Evolutionary conservation across 2,329 filamentous ascomycete genomes (phyloP), one percentile per base, ranked within the genome.

Genomic region (Reticulascus tulasneorum): DNA sequence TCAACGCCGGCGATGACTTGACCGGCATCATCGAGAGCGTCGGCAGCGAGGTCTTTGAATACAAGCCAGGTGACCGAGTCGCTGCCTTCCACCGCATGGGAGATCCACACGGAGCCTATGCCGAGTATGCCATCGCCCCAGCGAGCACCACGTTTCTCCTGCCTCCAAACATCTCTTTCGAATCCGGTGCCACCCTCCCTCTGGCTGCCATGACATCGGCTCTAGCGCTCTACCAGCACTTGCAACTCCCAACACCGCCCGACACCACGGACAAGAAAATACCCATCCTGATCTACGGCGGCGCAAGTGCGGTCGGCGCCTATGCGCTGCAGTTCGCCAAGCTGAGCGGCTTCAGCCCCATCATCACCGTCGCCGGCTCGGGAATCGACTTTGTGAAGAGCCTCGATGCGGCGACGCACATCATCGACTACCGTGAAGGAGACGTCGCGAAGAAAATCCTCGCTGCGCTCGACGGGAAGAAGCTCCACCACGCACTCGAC

Each of bases 111-210:
- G 79, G 79, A 3, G 68, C 63, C 7, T 84, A 71, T 42, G 79
- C 78, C 4, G 77, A 82, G 49, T 83, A 82, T 45, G 73, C 76
- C 4, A 56, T 82, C 9, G 69, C 71, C 0, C 71, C 64, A 56
- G 64, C 67, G 22, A 63, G 73, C 47, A 75, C 75, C 0, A 79
- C 76, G 0, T 79, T 80, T 49, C 71, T 70, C 45, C 58, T 79
- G 13, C 71, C 75, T 0, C 42, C 59, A 21, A 54, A 62, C 13
- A 63, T 64, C 4, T 64, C 60, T 15, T 78, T 75, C 34, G 72
- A 79, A 54, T 73, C 77, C 53, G 76, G 67, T 3, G 69, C 75
- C 11, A 75, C 75, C 0, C 66, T 79, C 21, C 75, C 76, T 0
- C 56, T 80, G 3, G 72, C 75, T 4, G 67, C 66, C 9, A 65